These are phyloP conservation scores for Salisapilia sapeloensis DNA, from an alignment of 352 stramenopile species.

Conservation along the genomic window DNA sequence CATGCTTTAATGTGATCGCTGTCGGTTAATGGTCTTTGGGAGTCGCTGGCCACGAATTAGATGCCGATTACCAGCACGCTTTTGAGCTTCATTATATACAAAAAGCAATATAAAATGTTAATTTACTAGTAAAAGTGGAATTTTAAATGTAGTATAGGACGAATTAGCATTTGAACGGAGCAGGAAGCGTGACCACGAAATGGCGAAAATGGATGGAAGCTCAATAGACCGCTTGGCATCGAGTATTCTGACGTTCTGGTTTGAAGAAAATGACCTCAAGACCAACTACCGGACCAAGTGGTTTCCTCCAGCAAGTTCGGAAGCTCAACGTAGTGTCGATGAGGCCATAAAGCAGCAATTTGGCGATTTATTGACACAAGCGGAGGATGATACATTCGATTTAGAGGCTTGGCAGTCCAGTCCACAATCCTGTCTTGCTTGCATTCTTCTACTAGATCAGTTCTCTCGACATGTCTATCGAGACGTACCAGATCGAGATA, in stretches of 20 bases:
- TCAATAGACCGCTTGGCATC: no score
- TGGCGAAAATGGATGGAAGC: no score
- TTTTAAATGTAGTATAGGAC: no score
- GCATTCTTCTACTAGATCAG: conserved; percentile 79
- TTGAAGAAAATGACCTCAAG: conserved; percentile 20
- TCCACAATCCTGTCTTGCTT: conserved; percentile 31
- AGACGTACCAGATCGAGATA: conserved; percentile 7
- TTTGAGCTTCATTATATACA: no score
- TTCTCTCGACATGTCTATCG: conserved; percentile 72
- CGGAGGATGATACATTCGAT: conserved; percentile 22
- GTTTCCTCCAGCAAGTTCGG: conserved; percentile 34
- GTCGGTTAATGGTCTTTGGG: no score
- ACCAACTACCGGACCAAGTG: conserved; percentile 42
- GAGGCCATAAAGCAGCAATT: conserved; percentile 19
- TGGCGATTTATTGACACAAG: conserved; percentile 13
- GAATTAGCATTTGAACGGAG: no score
- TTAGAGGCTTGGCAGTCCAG: conserved; percentile 24
- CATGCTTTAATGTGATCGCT: no score
- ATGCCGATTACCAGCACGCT: no score
- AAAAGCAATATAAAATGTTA: no score
- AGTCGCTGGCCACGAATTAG: no score
- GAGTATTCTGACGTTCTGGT: conserved; percentile 51
- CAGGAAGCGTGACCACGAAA: no score
- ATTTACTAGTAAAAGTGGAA: no score
- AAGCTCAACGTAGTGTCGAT: conserved; percentile 24